Percentiles rank a stretch among this genome's conserved stretches.
Conservation (phyloP, 176 grass and related monocot species). For the Dendrocalamus sinicus region DNA sequence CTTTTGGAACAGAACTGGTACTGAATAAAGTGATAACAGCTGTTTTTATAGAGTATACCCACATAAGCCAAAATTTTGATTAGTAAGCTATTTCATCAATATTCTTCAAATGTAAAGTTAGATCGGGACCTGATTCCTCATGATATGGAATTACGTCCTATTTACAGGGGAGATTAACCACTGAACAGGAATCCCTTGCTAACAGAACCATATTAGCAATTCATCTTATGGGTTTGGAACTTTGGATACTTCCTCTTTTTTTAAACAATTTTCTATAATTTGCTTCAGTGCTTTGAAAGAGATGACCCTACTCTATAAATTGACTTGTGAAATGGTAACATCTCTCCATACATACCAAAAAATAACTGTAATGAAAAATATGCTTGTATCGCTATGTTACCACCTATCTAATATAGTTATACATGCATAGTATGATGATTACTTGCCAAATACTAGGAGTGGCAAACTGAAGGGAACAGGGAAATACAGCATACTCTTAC, state of each 20-base stretch:
- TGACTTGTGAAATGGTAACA: neutral
- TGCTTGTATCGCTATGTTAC: neutral
- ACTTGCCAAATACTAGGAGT: constrained; percentile 1
- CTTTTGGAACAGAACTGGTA: neutral
- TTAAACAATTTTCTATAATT: neutral
- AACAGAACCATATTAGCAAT: neutral
- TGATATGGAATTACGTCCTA: constrained; percentile 11
- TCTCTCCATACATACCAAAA: neutral
- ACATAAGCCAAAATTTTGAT: neutral
- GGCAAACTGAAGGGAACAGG: neutral
- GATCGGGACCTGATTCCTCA: neutral
- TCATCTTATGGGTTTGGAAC: neutral
- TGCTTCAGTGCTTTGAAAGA: neutral
- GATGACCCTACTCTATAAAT: constrained; percentile 9
- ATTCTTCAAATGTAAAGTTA: constrained; percentile 22
- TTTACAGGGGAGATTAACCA: constrained; percentile 6
- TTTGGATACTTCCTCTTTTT: neutral
- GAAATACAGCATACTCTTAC: constrained; percentile 4
- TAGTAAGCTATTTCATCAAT: neutral
- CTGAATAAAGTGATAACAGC: neutral
- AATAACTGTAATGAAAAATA: neutral
- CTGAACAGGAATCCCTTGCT: neutral
- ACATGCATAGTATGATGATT: neutral
- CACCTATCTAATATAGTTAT: neutral
- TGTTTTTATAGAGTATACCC: constrained; percentile 5